These are phyloP conservation scores for Rhodotorula sp. DNA, from an alignment of 1,284 basidiomycete genomes.

Conservation along the genomic window DNA sequence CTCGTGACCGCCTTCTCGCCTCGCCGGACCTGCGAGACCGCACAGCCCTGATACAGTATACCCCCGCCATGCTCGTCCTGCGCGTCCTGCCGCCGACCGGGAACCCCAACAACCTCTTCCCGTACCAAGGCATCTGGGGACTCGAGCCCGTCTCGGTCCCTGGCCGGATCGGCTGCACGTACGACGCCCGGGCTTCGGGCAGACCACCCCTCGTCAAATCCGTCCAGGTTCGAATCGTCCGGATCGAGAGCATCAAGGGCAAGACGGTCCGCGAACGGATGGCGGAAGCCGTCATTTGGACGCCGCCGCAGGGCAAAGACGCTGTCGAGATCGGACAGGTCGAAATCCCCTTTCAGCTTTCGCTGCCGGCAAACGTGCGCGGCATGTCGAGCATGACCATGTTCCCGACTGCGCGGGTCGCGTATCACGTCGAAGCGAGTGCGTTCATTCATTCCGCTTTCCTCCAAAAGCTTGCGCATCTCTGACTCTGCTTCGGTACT, in stretches of 20 bases:
- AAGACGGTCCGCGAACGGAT: slow-evolving; percentile 59
- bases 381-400: slow-evolving; percentile 63
- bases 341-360: slow-evolving; percentile 67
- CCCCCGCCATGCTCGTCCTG: slow-evolving; percentile 15
- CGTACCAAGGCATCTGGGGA: slow-evolving; percentile 70
- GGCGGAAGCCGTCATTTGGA: slow-evolving; percentile 57
- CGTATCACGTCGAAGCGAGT: slow-evolving; percentile 77
- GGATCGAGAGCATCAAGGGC: slow-evolving; percentile 62
- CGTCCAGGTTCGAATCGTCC: slow-evolving; percentile 66
- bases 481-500: background rate
- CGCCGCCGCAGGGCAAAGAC: background rate
- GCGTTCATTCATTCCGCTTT: slow-evolving; percentile 45
- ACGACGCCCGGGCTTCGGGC: slow-evolving; percentile 61
- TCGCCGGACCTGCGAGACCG: too few species aligned
- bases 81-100: slow-evolving; percentile 10
- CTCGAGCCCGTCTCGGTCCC: slow-evolving; percentile 72
- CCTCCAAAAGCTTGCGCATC: too few species aligned
- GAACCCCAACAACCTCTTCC: slow-evolving; percentile 54
- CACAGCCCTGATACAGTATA: too few species aligned
- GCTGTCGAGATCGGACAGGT: slow-evolving; percentile 53
- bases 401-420: slow-evolving; percentile 1
- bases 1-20: background rate
- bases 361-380: slow-evolving; percentile 59
- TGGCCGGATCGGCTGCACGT: slow-evolving; percentile 67
- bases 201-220: slow-evolving; percentile 63